Conservation (phyloP, 2,329 filamentous ascomycete genomes). For the Helminthosporium solani region DNA sequence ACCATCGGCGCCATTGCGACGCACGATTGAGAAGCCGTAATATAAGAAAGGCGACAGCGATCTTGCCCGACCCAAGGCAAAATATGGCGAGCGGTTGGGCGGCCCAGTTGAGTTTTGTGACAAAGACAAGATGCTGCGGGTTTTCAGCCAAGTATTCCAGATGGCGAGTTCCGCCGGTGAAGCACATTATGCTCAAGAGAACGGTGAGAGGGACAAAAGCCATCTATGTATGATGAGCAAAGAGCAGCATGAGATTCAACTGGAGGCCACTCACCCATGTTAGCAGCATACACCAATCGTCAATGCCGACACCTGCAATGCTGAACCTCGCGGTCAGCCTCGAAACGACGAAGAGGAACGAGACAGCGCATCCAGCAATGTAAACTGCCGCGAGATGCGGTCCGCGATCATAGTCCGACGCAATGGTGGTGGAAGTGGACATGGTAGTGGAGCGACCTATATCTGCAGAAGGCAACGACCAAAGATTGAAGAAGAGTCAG, state of each 20-base stretch:
- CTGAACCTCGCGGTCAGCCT: slow-evolving; percentile 19
- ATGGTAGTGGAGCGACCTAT: not conserved
- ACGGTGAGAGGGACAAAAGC: slow-evolving; percentile 18
- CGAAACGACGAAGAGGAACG: slow-evolving; percentile 18
- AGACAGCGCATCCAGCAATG: slow-evolving; percentile 17
- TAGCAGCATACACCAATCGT: slow-evolving; percentile 23
- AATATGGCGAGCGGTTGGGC: slow-evolving; percentile 19
- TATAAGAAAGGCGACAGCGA: slow-evolving; percentile 20
- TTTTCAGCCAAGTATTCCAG: slow-evolving; percentile 17
- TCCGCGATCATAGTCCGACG: slow-evolving; percentile 17
- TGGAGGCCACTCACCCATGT: slow-evolving; percentile 12
- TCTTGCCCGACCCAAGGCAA: slow-evolving; percentile 18
- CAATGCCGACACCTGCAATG: slow-evolving; percentile 20
- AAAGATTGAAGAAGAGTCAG: not conserved
- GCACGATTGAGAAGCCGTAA: slow-evolving; percentile 18
- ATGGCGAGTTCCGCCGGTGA: slow-evolving; percentile 21
- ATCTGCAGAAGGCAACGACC: not conserved
- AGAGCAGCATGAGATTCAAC: not conserved
- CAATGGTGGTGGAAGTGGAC: not conserved
- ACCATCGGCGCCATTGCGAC: slow-evolving; percentile 16
- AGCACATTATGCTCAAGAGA: slow-evolving; percentile 11
- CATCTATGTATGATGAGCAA: slow-evolving; percentile 6
- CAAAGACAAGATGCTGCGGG: slow-evolving; percentile 7
- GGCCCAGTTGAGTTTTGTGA: slow-evolving; percentile 21
- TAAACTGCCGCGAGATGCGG: slow-evolving; percentile 17